Percentiles rank a stretch among this genome's conserved stretches.
phyloP scores from a whole-genome alignment of 176 grass and related monocot genomes.

The Hordeum vulgare region MorexV3_pseudomolecules_assembly NC_058521.1:480468660-480469159 shows the following conservation, averaged over 20 bases:
- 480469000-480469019: neutral
- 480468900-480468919: neutral
- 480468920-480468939: neutral
- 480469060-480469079: neutral
- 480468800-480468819: neutral
- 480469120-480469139: neutral
- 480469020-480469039: neutral
- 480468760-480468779: neutral
- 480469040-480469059: neutral
- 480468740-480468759: constrained; percentile 6
- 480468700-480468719: neutral
- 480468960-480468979: neutral
- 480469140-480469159: neutral
- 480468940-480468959: neutral
- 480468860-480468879: neutral
- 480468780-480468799: neutral
- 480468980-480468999: neutral
- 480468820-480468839: neutral
- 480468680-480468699: constrained; percentile 6
- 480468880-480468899: neutral
- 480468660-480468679: neutral
- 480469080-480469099: neutral
- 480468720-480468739: constrained; percentile 9
- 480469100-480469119: constrained; percentile 2
- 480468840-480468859: neutral